Evolutionary conservation across 345 rosid genomes (phyloP).

Genomic region (Salix dunnii): DNA sequence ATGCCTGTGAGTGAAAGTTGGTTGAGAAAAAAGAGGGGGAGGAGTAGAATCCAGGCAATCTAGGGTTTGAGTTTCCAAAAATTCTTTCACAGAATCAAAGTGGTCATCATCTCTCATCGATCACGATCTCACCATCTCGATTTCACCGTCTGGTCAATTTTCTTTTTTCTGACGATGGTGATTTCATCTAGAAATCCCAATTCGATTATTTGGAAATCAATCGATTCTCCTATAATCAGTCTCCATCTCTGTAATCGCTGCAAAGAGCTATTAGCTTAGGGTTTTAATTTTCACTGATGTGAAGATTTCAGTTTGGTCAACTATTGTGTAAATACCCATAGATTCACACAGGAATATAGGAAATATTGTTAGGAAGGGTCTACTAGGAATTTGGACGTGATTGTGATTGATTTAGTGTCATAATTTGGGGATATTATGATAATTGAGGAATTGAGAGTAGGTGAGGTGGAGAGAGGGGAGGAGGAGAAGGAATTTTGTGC

Average conservation of each 20-base stretch:
- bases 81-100: neutral
- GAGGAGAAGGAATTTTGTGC: constrained; percentile 23
- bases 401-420: constrained; percentile 14
- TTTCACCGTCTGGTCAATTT: constrained; percentile 1
- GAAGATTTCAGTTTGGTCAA: neutral
- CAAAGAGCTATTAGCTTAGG: neutral
- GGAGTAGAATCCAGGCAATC: constrained; percentile 22
- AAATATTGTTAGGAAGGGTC: neutral
- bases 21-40: neutral
- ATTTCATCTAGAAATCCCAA: constrained; percentile 11
- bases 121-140: neutral
- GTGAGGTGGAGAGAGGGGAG: constrained; percentile 29
- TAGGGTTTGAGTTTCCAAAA: neutral
- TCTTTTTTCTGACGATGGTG: constrained; percentile 1
- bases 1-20: neutral
- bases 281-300: neutral
- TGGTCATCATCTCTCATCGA: neutral
- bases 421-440: constrained; percentile 52
- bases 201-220: neutral
- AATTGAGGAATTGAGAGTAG: constrained; percentile 70
- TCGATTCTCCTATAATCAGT: neutral
- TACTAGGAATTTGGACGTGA: constrained; percentile 6
- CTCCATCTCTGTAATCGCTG: neutral
- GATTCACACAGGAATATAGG: neutral
- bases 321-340: neutral